Conservation (phyloP, 2,329 filamentous ascomycete genomes). For the Talaromyces funiculosus region DNA sequence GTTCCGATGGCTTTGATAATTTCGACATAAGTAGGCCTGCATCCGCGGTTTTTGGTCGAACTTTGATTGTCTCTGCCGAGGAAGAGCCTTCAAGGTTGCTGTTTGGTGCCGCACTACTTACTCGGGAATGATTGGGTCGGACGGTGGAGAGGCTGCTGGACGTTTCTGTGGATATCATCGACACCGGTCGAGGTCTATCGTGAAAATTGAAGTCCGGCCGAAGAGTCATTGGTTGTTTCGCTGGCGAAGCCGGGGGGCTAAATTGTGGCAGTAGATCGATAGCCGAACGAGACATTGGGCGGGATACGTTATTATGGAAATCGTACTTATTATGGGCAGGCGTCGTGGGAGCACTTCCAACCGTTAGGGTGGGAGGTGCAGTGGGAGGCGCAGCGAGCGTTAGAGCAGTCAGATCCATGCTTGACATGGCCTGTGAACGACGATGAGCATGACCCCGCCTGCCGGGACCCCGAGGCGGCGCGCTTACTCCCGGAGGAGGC, state of each 20-base stretch:
- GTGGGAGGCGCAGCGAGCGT: constrained; percentile 37
- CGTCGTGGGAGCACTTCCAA: constrained; percentile 54
- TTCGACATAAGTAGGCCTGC: constrained; percentile 5
- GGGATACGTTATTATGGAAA: constrained; percentile 25
- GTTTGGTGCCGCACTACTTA: constrained; percentile 51
- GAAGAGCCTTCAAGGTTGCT: constrained; percentile 3
- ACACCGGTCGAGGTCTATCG: constrained; percentile 62
- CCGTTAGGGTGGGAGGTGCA: constrained; percentile 14
- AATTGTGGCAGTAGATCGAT: constrained; percentile 22
- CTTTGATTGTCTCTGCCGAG: constrained; percentile 6
- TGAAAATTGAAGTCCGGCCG: constrained; percentile 4
- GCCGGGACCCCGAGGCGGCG: constrained; percentile 44
- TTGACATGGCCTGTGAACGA: constrained; percentile 74
- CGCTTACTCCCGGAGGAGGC: constrained; percentile 29
- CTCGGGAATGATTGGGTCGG: constrained; percentile 64
- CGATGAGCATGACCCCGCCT: constrained; percentile 72
- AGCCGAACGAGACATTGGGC: constrained; percentile 31
- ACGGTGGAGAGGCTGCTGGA: constrained; percentile 68
- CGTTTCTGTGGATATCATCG: constrained; percentile 77
- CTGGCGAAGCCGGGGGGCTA: constrained; percentile 31
- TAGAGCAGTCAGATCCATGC: constrained; percentile 65
- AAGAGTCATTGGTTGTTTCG: constrained; percentile 17
- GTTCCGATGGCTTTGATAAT: background rate
- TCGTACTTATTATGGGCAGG: constrained; percentile 37
- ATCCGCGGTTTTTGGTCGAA: constrained; percentile 41